A percentile compares a stretch with the other conserved stretches of the same genome.
These are phyloP conservation scores for Penicillium sp. DNA, from an alignment of 2,329 filamentous ascomycete genomes.

Conservation along the genomic window DNA sequence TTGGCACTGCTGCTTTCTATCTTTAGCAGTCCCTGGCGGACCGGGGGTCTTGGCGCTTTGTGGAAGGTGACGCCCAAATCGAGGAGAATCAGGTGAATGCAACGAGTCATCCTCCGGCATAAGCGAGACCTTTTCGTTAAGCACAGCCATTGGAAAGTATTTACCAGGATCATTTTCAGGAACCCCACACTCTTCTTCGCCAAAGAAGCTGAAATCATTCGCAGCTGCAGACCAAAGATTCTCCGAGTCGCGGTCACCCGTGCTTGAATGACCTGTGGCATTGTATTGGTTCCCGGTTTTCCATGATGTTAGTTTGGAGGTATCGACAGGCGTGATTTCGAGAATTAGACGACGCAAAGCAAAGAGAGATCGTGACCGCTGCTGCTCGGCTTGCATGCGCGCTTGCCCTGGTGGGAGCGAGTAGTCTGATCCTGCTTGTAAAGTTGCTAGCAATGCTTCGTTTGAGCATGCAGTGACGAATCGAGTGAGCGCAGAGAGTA, in stretches of 20 bases:
- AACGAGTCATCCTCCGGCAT: constrained; percentile 32
- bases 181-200: constrained; percentile 55
- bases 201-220: constrained; percentile 62
- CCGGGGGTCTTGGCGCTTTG: constrained; percentile 1
- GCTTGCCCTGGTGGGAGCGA: constrained; percentile 57
- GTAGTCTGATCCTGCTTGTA: constrained; percentile 57
- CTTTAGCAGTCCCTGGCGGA: constrained; percentile 1
- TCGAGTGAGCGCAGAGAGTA: constrained; percentile 47
- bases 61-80: constrained; percentile 9
- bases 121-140: constrained; percentile 47
- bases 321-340: constrained; percentile 48
- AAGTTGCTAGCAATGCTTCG: constrained; percentile 52
- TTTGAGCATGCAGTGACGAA: constrained; percentile 59
- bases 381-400: constrained; percentile 48
- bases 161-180: constrained; percentile 46
- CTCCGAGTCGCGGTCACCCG: constrained; percentile 59
- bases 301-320: constrained; percentile 32
- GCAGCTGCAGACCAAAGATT: constrained; percentile 58
- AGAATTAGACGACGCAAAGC: constrained; percentile 56
- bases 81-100: constrained; percentile 16
- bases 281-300: constrained; percentile 46
- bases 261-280: constrained; percentile 53
- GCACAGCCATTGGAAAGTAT: constrained; percentile 43
- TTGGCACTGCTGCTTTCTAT: constrained; percentile 8
- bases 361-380: constrained; percentile 53